Evolutionary conservation across 106 monocot genomes (phyloP).

Genomic region (Narthecium ossifragum): DNA sequence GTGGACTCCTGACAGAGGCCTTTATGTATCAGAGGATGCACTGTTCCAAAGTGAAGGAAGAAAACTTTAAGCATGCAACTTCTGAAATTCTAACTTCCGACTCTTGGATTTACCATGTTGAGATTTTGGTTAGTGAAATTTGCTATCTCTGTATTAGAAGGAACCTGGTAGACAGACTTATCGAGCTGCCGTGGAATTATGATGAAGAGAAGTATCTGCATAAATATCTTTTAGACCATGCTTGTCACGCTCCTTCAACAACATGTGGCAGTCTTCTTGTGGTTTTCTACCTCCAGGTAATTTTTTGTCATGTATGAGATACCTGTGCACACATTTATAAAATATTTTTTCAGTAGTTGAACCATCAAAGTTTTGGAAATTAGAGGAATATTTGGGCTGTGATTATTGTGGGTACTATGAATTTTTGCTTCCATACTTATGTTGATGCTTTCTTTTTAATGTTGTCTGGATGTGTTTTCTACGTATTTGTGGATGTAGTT

Average conservation of each 20-base stretch:
- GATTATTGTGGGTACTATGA: not conserved
- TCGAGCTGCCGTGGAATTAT: constrained; percentile 92
- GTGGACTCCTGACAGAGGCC: constrained; percentile 80
- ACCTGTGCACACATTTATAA: not conserved
- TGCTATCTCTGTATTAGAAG: constrained; percentile 76
- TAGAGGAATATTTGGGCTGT: not conserved
- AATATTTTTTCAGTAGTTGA: not conserved
- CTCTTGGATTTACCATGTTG: constrained; percentile 42
- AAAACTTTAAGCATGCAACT: constrained; percentile 13
- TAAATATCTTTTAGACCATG: constrained; percentile 65
- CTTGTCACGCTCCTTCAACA: constrained; percentile 44
- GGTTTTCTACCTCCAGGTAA: constrained; percentile 90
- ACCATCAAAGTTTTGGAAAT: not conserved
- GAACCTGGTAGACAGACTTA: constrained; percentile 85
- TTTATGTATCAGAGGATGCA: constrained; percentile 84
- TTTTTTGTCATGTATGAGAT: not conserved
- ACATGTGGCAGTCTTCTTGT: constrained; percentile 78
- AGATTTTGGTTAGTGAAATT: constrained; percentile 77
- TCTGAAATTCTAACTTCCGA: constrained; percentile 15
- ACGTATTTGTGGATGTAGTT: no score
- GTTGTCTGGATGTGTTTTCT: no score
- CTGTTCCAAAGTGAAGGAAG: constrained; percentile 53
- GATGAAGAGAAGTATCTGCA: constrained; percentile 77
- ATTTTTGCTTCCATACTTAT: not conserved
- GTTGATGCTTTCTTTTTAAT: not conserved